phyloP scores from a whole-genome alignment of 1,284 basidiomycete species.

The Ganoderma leucocontextum region DNA sequence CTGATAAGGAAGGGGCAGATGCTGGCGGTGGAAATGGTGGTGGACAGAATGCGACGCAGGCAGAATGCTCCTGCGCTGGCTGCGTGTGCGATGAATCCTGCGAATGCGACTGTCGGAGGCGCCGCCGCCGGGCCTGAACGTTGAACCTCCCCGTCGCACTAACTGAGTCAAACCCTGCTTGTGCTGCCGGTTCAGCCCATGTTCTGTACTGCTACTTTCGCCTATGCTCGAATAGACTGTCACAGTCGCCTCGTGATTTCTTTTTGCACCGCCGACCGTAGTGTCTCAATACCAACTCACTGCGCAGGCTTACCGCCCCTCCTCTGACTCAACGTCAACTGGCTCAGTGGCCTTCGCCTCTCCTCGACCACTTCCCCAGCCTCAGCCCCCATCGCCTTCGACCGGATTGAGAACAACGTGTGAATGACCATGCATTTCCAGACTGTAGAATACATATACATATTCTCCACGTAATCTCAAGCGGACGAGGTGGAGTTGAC shows the following conservation, averaged over 20 bases:
- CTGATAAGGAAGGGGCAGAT: not conserved
- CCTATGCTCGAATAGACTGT: no score
- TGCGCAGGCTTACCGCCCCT: not conserved
- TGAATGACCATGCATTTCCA: not conserved
- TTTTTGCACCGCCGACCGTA: no score
- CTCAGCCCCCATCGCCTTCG: constrained; percentile 69
- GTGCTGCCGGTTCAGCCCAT: no score
- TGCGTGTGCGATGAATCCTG: constrained; percentile 3
- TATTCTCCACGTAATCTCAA: not conserved
- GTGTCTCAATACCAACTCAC: no score
- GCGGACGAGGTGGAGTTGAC: constrained; percentile 10
- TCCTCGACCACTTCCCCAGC: constrained; percentile 92
- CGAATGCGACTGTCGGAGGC: not conserved
- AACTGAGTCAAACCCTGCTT: no score
- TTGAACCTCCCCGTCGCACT: no score
- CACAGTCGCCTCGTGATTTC: no score
- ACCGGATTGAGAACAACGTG: no score
- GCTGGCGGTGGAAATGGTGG: not conserved
- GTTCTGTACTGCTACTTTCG: not conserved
- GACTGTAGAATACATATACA: not conserved
- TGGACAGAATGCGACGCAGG: not conserved
- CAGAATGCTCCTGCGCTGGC: not conserved
- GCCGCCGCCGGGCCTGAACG: not conserved
- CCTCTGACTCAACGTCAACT: constrained; percentile 64
- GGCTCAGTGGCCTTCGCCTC: constrained; percentile 80